A percentile compares a stretch with the other conserved stretches of the same genome.
phyloP scores from a whole-genome alignment of 495 filamentous ascomycete genomes.

The Penicillium malachiteum region DNA sequence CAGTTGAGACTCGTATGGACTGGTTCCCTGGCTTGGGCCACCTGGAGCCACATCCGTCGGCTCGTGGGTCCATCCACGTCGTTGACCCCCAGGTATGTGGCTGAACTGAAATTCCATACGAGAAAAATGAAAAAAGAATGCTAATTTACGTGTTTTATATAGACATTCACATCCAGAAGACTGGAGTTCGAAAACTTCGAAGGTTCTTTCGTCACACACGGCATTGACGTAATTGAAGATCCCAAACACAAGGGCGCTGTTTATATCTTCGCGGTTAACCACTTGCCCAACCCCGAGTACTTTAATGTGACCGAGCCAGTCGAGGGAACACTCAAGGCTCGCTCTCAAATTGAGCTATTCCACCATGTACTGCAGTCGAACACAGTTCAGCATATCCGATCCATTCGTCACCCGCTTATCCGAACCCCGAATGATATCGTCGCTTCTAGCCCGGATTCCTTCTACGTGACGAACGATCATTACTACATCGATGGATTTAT shows the following conservation, averaged over 20 bases:
- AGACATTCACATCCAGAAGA: constrained; percentile 51
- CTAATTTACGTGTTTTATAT: background rate
- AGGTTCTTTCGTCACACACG: constrained; percentile 57
- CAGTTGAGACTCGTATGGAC: constrained; percentile 39
- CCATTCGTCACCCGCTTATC: constrained; percentile 44
- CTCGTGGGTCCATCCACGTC: constrained; percentile 51
- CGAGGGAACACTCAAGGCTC: constrained; percentile 30
- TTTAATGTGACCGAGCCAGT: constrained; percentile 3
- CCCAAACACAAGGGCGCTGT: constrained; percentile 43
- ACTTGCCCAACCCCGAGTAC: constrained; percentile 48
- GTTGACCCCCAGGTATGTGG: constrained; percentile 51
- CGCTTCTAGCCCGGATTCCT: constrained; percentile 43
- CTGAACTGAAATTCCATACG: background rate
- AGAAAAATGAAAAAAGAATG: background rate
- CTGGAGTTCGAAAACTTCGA: constrained; percentile 52
- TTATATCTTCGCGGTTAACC: constrained; percentile 63
- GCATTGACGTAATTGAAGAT: constrained; percentile 56
- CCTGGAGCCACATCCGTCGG: constrained; percentile 30
- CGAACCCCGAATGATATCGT: constrained; percentile 62
- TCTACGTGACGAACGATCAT: constrained; percentile 65
- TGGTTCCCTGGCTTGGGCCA: constrained; percentile 57
- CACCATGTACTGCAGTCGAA: constrained; percentile 44
- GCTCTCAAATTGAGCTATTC: constrained; percentile 60
- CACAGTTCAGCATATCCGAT: constrained; percentile 42
- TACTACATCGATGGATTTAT: constrained; percentile 46